Base-by-base conservation (phyloP, 2,329 filamentous ascomycete genomes). In the Diaporthe capsici region DNA sequence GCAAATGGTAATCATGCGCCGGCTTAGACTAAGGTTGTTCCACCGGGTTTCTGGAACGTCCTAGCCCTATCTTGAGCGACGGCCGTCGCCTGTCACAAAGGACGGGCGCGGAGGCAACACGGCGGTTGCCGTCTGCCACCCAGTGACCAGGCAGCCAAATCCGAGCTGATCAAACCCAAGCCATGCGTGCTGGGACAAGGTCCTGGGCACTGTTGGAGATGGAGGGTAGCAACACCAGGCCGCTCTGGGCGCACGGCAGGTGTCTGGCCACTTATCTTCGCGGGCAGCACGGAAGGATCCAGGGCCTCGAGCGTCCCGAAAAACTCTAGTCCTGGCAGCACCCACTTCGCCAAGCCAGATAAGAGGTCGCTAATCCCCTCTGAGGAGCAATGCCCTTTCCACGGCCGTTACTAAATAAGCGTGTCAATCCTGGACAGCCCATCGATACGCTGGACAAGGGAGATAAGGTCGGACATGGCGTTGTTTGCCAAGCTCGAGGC, bases 341-440 rank as follows among this genome's bases (percentile, higher is more conserved):
- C 49, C 71, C 71, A 65, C 71, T 55, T 73, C 58, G 71, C 58
- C 71, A 73, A 73, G 71, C 28, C 58, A 57, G 71, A 73, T 55
- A 73, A 55, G 58, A 57, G 55, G 31, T 55, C 58, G 51, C 71
- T 65, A 73, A 65, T 34, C 47, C 58, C 31, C 34, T 65, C 49
- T 25, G 25, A 73, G 71, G 49, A 47, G 3, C 39, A 31, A 65
- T 57, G 58, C 42, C 71, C 60, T 72, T 65, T 34, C 17, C 49
- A 34, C 37, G 58, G n/a, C 49, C 61, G 49, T 70, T 42, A 55
- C 65, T 70, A 70, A 70, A 70, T 34, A 73, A 65, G 58, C 39
- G 47, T 73, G 49, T 55, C 39, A 55, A 65, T 31, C 70, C 55
- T 25, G 22, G 44, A 53, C 39, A 42, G 57, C 34, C 34, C 58